Evolutionary conservation across 768 basidiomycete genomes (phyloP).

Genomic region (Tricholoma terreum): DNA sequence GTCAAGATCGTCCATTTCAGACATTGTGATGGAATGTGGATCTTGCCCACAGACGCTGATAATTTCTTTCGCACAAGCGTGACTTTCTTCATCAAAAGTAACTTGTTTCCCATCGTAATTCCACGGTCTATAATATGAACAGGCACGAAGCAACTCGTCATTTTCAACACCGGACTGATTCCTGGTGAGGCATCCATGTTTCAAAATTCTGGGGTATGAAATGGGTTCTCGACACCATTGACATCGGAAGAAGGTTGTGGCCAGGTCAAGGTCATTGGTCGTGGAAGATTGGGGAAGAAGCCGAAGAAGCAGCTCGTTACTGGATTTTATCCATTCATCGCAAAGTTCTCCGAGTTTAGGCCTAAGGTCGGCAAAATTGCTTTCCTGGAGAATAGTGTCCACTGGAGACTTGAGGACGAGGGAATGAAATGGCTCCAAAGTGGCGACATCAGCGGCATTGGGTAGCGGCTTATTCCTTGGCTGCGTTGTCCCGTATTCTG

Average conservation of each 20-base stretch:
- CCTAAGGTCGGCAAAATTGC: slow-evolving; percentile 7
- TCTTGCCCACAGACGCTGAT: slow-evolving; percentile 26
- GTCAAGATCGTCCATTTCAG: slow-evolving; percentile 24
- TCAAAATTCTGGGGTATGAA: slow-evolving; percentile 28
- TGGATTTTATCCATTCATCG: slow-evolving; percentile 20
- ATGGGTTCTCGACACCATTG: slow-evolving; percentile 28
- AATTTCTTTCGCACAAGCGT: slow-evolving; percentile 18
- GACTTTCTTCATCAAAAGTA: slow-evolving; percentile 27
- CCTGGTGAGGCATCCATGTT: slow-evolving; percentile 23
- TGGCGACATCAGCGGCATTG: slow-evolving; percentile 14
- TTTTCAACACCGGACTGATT: slow-evolving; percentile 2
- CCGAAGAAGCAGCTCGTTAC: slow-evolving; percentile 14
- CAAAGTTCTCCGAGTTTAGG: slow-evolving; percentile 8
- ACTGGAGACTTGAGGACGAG: slow-evolving; percentile 17
- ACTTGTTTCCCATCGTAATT: slow-evolving; percentile 19
- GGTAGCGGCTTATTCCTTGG: slow-evolving; percentile 5
- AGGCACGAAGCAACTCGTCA: slow-evolving; percentile 8
- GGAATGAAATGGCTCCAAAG: slow-evolving; percentile 18
- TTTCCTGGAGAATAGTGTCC: not conserved
- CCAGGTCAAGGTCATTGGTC: slow-evolving; percentile 19
- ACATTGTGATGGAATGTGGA: slow-evolving; percentile 16
- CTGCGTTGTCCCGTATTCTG: too few relatives aligned
- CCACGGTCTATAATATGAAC: slow-evolving; percentile 15
- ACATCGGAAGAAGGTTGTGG: slow-evolving; percentile 33
- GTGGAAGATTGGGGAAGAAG: slow-evolving; percentile 12